Conservation (phyloP, 1,284 basidiomycete species). For the Coriolopsis trogii region DNA sequence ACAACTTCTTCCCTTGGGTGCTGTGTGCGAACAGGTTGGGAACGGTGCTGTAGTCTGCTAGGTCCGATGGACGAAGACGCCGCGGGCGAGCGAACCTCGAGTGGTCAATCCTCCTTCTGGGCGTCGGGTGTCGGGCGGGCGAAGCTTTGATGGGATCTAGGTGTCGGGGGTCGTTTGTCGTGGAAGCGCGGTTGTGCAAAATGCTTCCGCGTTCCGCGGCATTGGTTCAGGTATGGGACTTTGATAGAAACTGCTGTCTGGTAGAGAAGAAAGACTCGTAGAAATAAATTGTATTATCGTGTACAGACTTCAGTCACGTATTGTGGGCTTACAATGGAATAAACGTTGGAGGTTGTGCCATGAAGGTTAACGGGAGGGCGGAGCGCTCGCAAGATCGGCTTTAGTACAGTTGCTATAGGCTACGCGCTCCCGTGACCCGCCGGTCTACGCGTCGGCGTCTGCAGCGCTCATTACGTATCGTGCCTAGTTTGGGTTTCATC, state of each 20-base stretch:
- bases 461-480: slow-evolving; percentile 15
- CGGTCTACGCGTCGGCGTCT: slow-evolving; percentile 20
- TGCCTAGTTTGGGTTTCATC: slow-evolving; percentile 5
- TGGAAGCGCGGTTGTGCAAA: not conserved
- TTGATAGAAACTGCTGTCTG: no score
- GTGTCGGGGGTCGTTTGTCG: slow-evolving; percentile 19
- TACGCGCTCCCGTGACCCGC: slow-evolving; percentile 22
- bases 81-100: no score
- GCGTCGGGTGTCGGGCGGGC: no score
- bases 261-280: slow-evolving; percentile 16
- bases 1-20: slow-evolving; percentile 10
- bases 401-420: slow-evolving; percentile 18
- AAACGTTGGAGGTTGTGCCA: not conserved
- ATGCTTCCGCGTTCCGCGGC: no score
- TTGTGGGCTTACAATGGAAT: not conserved
- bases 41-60: slow-evolving; percentile 20
- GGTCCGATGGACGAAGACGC: no score
- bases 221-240: no score
- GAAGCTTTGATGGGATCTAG: slow-evolving; percentile 10
- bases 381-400: not conserved
- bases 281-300: slow-evolving; percentile 10
- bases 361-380: slow-evolving; percentile 6
- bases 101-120: no score
- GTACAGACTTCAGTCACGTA: no score
- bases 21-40: slow-evolving; percentile 22